Percentiles rank a stretch among this genome's conserved stretches.
Evolutionary conservation across 139 green algal genomes (phyloP).

Genomic region (Yamagishiella unicocca): DNA sequence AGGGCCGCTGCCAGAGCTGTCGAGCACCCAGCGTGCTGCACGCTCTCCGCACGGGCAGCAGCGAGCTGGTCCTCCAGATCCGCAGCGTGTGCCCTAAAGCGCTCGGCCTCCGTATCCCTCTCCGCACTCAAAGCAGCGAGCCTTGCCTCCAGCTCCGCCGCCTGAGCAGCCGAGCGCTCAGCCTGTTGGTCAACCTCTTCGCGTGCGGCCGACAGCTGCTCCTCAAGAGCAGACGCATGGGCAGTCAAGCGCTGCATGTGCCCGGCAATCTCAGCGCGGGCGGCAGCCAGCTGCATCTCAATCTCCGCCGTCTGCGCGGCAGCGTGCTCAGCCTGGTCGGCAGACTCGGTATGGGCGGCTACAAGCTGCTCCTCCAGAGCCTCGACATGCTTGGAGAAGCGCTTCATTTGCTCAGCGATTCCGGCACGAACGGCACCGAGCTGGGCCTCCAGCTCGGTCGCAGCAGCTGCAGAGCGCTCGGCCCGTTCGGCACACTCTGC

Average conservation of each 20-base stretch:
- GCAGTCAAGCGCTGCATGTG: background rate
- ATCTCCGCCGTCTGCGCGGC: background rate
- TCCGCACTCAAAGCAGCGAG: background rate
- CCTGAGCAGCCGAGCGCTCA: background rate
- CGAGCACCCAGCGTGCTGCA: background rate
- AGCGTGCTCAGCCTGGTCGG: background rate
- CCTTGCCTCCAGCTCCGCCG: background rate
- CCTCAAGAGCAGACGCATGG: background rate
- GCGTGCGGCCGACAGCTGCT: background rate
- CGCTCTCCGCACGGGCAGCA: background rate
- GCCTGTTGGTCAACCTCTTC: background rate
- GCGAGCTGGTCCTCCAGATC: background rate
- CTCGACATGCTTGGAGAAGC: background rate
- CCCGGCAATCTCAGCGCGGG: background rate
- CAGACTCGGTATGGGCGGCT: background rate
- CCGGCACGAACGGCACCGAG: background rate
- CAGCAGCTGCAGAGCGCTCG: background rate
- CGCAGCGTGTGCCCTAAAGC: too few relatives aligned
- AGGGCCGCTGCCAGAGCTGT: background rate
- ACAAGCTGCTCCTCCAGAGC: slow-evolving; percentile 14
- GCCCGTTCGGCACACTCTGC: background rate
- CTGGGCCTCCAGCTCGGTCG: background rate
- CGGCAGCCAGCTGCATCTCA: slow-evolving; percentile 1
- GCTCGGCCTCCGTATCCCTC: too few relatives aligned
- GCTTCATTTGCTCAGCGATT: background rate